These are phyloP conservation scores for Dorcoceras hygrometricum DNA, from an alignment of 257 asterid genomes.

Conservation along the genomic window DNA sequence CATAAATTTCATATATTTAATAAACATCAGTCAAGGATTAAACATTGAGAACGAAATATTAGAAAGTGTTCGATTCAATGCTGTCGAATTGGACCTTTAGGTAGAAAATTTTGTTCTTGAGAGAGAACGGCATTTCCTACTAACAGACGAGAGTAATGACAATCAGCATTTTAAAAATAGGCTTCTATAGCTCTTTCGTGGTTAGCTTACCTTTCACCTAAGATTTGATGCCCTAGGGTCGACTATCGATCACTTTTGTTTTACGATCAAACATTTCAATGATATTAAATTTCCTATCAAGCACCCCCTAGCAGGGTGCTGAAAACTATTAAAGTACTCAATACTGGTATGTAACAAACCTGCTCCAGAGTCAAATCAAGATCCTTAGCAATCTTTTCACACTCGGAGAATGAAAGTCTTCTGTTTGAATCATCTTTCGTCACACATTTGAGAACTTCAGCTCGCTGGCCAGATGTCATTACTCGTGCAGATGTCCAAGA, in stretches of 20 bases:
- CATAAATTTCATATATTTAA: background rate
- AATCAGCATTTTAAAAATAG: conserved; percentile 23
- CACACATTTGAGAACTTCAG: conserved; percentile 61
- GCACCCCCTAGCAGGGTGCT: conserved; percentile 5
- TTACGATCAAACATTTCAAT: background rate
- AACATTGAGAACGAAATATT: conserved; percentile 17
- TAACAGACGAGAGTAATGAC: background rate
- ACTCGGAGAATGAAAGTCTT: conserved; percentile 68
- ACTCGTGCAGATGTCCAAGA: conserved; percentile 74
- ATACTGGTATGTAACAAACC: conserved; percentile 48
- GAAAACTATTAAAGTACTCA: conserved; percentile 9
- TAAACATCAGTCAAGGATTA: conserved; percentile 1
- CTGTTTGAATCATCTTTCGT: conserved; percentile 46
- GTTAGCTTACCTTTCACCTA: too few relatives aligned
- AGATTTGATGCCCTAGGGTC: too few relatives aligned
- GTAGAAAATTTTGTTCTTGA: background rate
- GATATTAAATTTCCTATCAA: conserved; percentile 16
- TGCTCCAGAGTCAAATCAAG: conserved; percentile 85
- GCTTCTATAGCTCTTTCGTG: too few relatives aligned
- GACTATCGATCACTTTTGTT: too few relatives aligned
- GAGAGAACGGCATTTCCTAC: background rate
- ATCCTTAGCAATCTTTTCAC: conserved; percentile 75
- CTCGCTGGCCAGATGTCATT: conserved; percentile 79
- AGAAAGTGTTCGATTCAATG: conserved; percentile 18
- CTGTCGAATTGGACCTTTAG: conserved; percentile 5